Evolutionary conservation across 2,329 filamentous ascomycete genomes (phyloP).

Genomic region (Neofusicoccum umdonicola): DNA sequence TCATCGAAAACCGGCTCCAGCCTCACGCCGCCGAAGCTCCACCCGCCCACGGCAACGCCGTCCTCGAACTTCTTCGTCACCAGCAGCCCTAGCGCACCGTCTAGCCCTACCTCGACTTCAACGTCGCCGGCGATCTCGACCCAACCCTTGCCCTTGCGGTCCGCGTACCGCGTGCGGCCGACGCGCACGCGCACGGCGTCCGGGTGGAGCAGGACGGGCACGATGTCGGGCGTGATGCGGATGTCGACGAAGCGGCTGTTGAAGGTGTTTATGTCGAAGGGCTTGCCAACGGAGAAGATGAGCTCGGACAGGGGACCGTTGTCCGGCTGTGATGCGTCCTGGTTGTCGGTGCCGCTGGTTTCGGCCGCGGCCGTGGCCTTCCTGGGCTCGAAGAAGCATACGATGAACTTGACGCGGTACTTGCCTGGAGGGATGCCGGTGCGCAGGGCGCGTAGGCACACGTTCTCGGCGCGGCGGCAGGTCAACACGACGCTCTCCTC

Average conservation of each 20-base stretch:
- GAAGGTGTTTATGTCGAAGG: constrained; percentile 33
- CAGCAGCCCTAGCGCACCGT: constrained; percentile 37
- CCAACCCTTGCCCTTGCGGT: constrained; percentile 34
- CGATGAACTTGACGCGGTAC: constrained; percentile 38
- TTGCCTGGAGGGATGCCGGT: constrained; percentile 37
- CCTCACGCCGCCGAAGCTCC: constrained; percentile 40
- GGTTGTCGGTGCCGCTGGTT: constrained; percentile 4
- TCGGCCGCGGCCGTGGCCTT: not conserved
- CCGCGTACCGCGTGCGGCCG: constrained; percentile 29
- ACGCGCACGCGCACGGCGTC: constrained; percentile 38
- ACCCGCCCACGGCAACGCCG: constrained; percentile 32
- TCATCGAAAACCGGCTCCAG: constrained; percentile 33
- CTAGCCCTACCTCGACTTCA: constrained; percentile 35
- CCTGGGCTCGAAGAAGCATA: constrained; percentile 3
- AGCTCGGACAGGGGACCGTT: constrained; percentile 29
- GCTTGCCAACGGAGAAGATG: constrained; percentile 38
- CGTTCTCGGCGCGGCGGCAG: constrained; percentile 30
- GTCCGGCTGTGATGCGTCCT: constrained; percentile 25
- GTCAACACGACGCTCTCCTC: constrained; percentile 37
- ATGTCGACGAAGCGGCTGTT: constrained; percentile 35
- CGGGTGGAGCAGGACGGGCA: constrained; percentile 35
- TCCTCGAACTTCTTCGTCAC: constrained; percentile 35
- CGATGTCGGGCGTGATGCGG: constrained; percentile 38
- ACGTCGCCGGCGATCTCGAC: constrained; percentile 38
- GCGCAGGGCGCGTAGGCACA: constrained; percentile 36